phyloP scores from a whole-genome alignment of 805 yeast species.

The Naumovozyma dairenensis region DNA sequence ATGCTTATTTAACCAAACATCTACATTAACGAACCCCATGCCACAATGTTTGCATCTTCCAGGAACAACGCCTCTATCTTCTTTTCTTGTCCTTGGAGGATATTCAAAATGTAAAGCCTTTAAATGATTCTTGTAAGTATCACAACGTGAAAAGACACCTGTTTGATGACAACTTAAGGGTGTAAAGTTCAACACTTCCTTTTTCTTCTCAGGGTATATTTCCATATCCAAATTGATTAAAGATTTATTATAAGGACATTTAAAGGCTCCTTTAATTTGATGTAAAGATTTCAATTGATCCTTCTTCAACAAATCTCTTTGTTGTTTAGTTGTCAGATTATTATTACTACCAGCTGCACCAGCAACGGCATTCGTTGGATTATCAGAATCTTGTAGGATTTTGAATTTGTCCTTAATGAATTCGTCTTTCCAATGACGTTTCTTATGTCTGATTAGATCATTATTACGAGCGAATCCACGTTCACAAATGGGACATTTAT shows the following conservation, averaged over 20 bases:
- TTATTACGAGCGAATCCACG: constrained; percentile 86
- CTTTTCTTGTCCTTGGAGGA: constrained; percentile 75
- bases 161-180: constrained; percentile 53
- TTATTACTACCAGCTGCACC: too few relatives aligned
- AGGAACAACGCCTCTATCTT: constrained; percentile 50
- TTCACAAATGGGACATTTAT: constrained; percentile 63
- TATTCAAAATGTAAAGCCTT: constrained; percentile 81
- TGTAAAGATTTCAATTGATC: constrained; percentile 17
- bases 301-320: constrained; percentile 1
- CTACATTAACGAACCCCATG: constrained; percentile 50
- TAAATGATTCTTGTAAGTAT: constrained; percentile 81
- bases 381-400: background rate
- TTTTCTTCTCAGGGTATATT: constrained; percentile 13
- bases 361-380: too few relatives aligned
- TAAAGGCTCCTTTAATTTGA: constrained; percentile 36
- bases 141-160: constrained; percentile 80
- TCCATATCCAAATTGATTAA: constrained; percentile 19
- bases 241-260: constrained; percentile 55
- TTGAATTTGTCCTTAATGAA: constrained; percentile 1
- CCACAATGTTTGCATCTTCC: constrained; percentile 78
- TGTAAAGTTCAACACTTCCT: background rate
- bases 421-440: constrained; percentile 70
- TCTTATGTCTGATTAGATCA: constrained; percentile 76
- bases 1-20: constrained; percentile 69
- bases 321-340: constrained; percentile 3